Evolutionary conservation across 164 flowering plant genomes (phyloP), one percentile per base, ranked within the genome.

Genomic region (Amborella trichopoda): DNA sequence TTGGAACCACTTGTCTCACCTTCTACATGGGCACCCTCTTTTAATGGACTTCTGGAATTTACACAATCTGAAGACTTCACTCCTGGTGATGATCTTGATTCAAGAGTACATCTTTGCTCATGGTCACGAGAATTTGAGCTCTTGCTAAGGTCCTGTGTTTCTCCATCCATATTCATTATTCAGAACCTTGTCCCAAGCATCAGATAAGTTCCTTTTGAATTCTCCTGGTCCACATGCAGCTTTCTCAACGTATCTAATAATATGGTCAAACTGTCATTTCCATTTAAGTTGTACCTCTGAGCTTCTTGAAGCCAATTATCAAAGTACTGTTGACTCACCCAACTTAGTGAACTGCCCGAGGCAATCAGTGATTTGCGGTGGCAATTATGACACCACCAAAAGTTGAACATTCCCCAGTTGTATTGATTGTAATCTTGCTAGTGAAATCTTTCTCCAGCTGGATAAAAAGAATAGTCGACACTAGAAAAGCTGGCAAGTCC

Each of bases 271-370:
- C 20, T 38, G 16, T 38, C 18, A 38, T n/a, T 38, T 18, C 41
- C 11, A n/a, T 10, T 38, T 8, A 38, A 2, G 6, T 10, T 22
- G 20, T 2, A 19, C 2, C 20, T 30, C 1, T 30, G 41, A 38
- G 41, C 41, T 38, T 38, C 41, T 38, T 38, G 41, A 22, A 38
- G 41, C 41, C 41, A 38, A 19, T 22, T 38, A n/a, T 38, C 41
- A 19, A 38, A 38, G 3, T 10, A 11, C 16, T 38, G n/a, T 38
- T 16, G 17, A n/a, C 41, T 22, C 41, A 38, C 41, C 41, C 20
- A 38, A 38, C 41, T 38, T 18, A 38, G 20, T 16, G 16, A 38
- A 38, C 16, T 9, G 2, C 20, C 16, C 20, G 21, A 38, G 0
- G 4, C 41, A 38, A 38, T 38, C 41, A 38, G 6, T 38, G 41